phyloP scores from a whole-genome alignment of 495 filamentous ascomycete species.

The Rhypophila decipiens region DNA sequence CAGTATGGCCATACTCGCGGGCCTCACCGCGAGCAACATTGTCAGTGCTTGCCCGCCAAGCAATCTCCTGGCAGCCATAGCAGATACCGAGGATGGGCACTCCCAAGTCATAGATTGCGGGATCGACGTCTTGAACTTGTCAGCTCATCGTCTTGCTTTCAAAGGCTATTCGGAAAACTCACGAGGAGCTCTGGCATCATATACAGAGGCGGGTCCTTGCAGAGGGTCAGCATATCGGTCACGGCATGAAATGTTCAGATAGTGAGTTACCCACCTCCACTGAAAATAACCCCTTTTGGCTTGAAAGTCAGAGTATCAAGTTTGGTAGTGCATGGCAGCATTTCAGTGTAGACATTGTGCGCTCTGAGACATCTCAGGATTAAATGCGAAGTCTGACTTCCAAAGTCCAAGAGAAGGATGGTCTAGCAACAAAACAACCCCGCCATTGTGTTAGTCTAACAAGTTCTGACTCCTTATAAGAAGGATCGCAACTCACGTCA shows the following conservation, averaged over 20 bases:
- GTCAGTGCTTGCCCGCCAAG: constrained; percentile 58
- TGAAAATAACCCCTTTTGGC: constrained; percentile 77
- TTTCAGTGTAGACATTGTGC: constrained; percentile 82
- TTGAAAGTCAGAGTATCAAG: constrained; percentile 69
- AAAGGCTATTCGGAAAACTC: too few relatives aligned
- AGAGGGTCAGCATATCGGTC: too few relatives aligned
- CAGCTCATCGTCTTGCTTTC: too few relatives aligned
- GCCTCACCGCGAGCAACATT: constrained; percentile 69
- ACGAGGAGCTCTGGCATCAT: constrained; percentile 18
- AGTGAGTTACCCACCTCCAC: too few relatives aligned
- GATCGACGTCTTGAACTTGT: too few relatives aligned
- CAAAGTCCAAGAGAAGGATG: constrained; percentile 14
- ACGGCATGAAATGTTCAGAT: too few relatives aligned
- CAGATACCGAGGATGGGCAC: constrained; percentile 53
- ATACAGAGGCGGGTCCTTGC: constrained; percentile 31
- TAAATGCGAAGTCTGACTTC: constrained; percentile 9
- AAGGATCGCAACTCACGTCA: constrained; percentile 9
- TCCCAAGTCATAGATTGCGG: constrained; percentile 69
- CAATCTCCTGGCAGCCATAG: constrained; percentile 69
- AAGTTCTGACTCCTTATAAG: neutral
- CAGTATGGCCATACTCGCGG: constrained; percentile 35
- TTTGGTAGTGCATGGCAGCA: constrained; percentile 90
- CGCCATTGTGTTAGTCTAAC: neutral
- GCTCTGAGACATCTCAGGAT: constrained; percentile 26
- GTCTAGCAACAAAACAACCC: neutral